Percentiles rank a stretch among this genome's conserved stretches.
These are phyloP conservation scores for Fusarium transvaalense DNA, from an alignment of 2,329 filamentous ascomycete species.

Conservation along the genomic window DNA sequence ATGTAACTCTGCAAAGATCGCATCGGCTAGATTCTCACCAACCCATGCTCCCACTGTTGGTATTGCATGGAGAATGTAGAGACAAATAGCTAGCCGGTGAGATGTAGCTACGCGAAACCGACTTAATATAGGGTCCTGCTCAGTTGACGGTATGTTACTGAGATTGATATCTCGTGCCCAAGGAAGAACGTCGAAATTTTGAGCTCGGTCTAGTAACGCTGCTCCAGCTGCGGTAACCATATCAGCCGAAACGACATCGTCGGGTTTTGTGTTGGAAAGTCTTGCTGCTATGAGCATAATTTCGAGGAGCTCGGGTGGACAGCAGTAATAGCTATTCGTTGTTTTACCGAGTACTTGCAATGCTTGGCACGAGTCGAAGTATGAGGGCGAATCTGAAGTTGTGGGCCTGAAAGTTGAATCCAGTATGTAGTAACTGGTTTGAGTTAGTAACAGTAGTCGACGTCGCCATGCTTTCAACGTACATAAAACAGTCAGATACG, in stretches of 20 bases:
- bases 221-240: constrained; percentile 51
- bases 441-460: constrained; percentile 18
- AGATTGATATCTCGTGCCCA: constrained; percentile 58
- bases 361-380: constrained; percentile 55
- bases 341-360: constrained; percentile 56
- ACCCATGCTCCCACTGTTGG: constrained; percentile 46
- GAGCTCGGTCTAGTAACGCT: constrained; percentile 55
- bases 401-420: constrained; percentile 59
- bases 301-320: constrained; percentile 59
- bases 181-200: constrained; percentile 55
- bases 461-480: constrained; percentile 27
- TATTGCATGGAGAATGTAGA: constrained; percentile 61
- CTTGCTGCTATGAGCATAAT: constrained; percentile 59
- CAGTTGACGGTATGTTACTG: constrained; percentile 52
- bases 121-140: constrained; percentile 52
- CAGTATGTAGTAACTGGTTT: constrained; percentile 59
- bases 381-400: constrained; percentile 49
- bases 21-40: constrained; percentile 48
- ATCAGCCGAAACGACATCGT: constrained; percentile 47
- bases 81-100: constrained; percentile 59
- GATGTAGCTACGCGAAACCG: constrained; percentile 58
- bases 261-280: constrained; percentile 52
- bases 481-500: constrained; percentile 63
- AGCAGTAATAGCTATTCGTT: constrained; percentile 62
- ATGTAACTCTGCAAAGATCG: constrained; percentile 61